phyloP scores from a whole-genome alignment of 169 alveolate genomes.

The Plasmodium blacklocki region DNA sequence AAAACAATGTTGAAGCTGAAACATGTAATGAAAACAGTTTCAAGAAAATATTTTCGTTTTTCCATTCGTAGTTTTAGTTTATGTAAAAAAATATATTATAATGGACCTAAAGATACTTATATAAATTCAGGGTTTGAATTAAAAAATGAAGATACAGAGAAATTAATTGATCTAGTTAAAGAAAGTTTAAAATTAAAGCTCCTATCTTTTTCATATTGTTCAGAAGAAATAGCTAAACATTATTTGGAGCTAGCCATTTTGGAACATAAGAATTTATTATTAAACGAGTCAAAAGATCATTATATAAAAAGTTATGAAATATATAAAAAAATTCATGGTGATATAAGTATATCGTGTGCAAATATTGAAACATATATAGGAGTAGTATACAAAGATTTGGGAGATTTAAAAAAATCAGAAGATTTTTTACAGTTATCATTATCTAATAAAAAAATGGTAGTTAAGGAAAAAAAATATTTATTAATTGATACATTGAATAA shows the following conservation, averaged over 20 bases:
- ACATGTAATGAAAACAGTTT: neutral
- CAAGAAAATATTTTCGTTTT: neutral
- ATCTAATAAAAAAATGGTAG: conserved; percentile 65
- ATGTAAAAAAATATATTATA: conserved; percentile 49
- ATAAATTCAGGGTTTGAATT: conserved; percentile 71
- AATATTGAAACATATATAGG: conserved; percentile 72
- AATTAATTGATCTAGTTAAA: conserved; percentile 43
- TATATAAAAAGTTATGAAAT: conserved; percentile 75
- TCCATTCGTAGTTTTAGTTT: conserved; percentile 17
- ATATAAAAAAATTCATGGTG: conserved; percentile 61
- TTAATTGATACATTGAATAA: conserved; percentile 71
- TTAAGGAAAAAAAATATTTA: conserved; percentile 51
- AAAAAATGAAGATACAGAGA: conserved; percentile 76
- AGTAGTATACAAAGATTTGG: conserved; percentile 73
- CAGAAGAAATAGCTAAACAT: conserved; percentile 74
- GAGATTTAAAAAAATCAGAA: conserved; percentile 61
- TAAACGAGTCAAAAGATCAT: conserved; percentile 61
- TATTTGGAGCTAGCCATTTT: conserved; percentile 76
- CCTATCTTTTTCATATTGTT: conserved; percentile 42
- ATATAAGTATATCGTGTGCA: conserved; percentile 71
- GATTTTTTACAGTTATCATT: conserved; percentile 60
- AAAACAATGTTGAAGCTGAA: conserved; percentile 18
- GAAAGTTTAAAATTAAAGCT: conserved; percentile 73
- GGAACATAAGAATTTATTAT: conserved; percentile 71
- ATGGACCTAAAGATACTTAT: conserved; percentile 74